Evolutionary conservation across 1,284 basidiomycete genomes (phyloP), one percentile per base, ranked within the genome.

Genomic region (Neolentinus lepideus): DNA sequence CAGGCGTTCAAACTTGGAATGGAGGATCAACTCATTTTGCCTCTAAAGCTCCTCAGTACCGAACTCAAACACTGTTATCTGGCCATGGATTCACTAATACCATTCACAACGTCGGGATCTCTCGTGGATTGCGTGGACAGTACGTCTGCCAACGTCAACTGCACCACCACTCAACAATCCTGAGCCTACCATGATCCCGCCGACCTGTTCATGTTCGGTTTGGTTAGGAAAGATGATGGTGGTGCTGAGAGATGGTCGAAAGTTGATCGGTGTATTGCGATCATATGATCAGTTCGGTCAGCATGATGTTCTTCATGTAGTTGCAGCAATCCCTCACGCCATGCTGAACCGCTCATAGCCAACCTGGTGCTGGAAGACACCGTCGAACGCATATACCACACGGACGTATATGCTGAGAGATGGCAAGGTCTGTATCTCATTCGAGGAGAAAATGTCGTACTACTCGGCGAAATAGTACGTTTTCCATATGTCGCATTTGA

Each of bases 201-300:
- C 61, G 60, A 33, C 62, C 62, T 62, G 63, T 35, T 24, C 36
- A 26, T 25, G 22, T 45, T 27, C 27, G 21, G 27, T 45, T 63
- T 61, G 61, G 62, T 61, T 73, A 98, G 94, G 98, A 78, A 99
- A 98, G 84, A 96, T 99, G 83, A 81, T 99, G 55, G 95, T 98
- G 54, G 85, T 98, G 63, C 78, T 99, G 58, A 82, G 97, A 69
- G 97, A 99, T 70, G 97, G 97, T 53, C 80, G 94, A 65, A 99
- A 98, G 72, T 80, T 98, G 46, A 90, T 98, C 63, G 97, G 97
- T 31, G 94, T 99, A 31, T 75, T 99, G 63, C 79, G 97, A 55
- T 97, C 94, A 22, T 99, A 99, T 71, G 97, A 99, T 76, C 97
- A 99, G 69, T 99, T 98, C 67, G 96, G 96, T 98, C 71, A 64